Evolutionary conservation across 768 basidiomycete genomes (phyloP).

Genomic region (Termitomyces eurrhizus): DNA sequence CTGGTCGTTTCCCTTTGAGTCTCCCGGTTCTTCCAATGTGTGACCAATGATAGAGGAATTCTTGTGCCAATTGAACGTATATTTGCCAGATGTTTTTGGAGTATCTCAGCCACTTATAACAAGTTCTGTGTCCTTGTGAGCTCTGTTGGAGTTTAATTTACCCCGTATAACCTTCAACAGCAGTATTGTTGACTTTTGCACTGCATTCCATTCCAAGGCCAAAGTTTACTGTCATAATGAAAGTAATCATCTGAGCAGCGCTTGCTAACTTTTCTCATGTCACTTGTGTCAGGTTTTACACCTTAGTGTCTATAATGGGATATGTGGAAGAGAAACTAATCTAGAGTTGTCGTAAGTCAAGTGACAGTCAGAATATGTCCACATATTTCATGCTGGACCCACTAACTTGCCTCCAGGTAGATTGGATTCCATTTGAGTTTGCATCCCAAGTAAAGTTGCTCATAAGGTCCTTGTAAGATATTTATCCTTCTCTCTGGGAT

Average conservation of each 20-base stretch:
- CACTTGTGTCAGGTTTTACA: too few relatives aligned
- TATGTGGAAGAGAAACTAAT: conserved; percentile 50
- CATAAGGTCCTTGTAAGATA: conserved; percentile 25
- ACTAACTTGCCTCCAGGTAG: conserved; percentile 20
- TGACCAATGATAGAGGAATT: conserved; percentile 40
- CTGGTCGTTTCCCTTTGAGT: conserved; percentile 42
- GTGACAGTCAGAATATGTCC: conserved; percentile 41
- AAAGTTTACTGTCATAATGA: conserved; percentile 43
- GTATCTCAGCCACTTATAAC: too few relatives aligned
- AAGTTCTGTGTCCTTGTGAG: too few relatives aligned
- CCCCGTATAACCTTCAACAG: conserved; percentile 48
- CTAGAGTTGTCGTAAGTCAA: conserved; percentile 43
- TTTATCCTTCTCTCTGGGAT: conserved; percentile 49
- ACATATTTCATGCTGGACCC: not conserved
- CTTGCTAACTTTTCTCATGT: too few relatives aligned
- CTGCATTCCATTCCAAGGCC: conserved; percentile 42
- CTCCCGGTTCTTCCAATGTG: conserved; percentile 28
- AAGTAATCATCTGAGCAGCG: conserved; percentile 18
- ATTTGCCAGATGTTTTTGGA: conserved; percentile 46
- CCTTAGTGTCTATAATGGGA: conserved; percentile 49
- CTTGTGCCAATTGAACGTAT: conserved; percentile 36
- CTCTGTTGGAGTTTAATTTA: conserved; percentile 41
- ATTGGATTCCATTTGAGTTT: conserved; percentile 39
- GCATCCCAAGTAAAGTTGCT: not conserved
- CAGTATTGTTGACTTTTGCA: conserved; percentile 44